phyloP scores from a whole-genome alignment of 2,329 filamentous ascomycete species.

The Leptographium procerum region DNA sequence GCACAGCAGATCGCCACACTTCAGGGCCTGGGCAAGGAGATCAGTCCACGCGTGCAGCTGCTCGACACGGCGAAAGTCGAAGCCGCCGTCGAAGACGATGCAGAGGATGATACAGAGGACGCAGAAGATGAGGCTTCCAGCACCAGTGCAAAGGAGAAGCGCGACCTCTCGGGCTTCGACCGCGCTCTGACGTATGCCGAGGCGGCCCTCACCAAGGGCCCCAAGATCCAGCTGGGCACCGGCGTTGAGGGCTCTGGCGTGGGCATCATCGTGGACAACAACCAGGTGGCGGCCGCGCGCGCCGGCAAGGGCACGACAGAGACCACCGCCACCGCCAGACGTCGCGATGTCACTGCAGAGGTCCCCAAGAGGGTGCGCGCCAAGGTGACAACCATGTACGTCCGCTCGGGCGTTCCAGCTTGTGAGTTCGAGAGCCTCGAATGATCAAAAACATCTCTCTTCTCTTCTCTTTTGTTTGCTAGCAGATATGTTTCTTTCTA shows the following conservation, averaged over 20 bases:
- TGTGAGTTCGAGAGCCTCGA: slow-evolving; percentile 25
- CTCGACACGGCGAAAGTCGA: no score
- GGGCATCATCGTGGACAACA: slow-evolving; percentile 24
- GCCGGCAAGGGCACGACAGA: background rate
- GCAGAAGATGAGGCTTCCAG: background rate
- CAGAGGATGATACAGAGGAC: slow-evolving; percentile 13
- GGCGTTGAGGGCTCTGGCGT: slow-evolving; percentile 28
- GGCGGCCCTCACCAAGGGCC: slow-evolving; percentile 31
- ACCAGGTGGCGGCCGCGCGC: slow-evolving; percentile 11
- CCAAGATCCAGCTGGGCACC: slow-evolving; percentile 37
- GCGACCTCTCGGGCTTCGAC: slow-evolving; percentile 35
- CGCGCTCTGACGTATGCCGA: slow-evolving; percentile 33
- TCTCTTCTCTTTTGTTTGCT: no score
- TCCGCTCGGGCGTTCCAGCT: slow-evolving; percentile 29
- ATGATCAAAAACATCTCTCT: no score
- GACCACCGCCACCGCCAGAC: slow-evolving; percentile 7
- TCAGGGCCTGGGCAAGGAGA: slow-evolving; percentile 38
- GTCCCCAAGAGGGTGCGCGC: slow-evolving; percentile 23
- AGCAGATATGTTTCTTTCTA: background rate
- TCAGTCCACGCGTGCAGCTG: slow-evolving; percentile 25
- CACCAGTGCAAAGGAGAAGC: slow-evolving; percentile 23
- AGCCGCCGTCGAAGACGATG: no score
- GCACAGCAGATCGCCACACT: slow-evolving; percentile 16
- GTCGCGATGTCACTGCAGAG: slow-evolving; percentile 7
- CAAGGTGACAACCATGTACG: slow-evolving; percentile 35